Conservation (phyloP, 2,329 filamentous ascomycete genomes). For the Alternaria conjuncta region DNA sequence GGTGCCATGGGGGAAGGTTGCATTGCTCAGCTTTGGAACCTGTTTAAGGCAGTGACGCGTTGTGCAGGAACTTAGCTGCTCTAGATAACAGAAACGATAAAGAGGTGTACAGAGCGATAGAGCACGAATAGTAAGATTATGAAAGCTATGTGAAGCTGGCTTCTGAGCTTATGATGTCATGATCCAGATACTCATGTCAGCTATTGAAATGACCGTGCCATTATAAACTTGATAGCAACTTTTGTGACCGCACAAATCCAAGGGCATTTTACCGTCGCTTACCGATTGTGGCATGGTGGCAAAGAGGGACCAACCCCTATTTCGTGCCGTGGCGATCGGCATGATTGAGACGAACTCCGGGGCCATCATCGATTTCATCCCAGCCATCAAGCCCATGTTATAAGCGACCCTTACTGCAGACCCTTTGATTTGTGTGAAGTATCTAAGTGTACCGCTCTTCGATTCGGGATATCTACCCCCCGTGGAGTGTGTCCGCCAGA, state of each 20-base stretch:
- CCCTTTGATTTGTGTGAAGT: neutral
- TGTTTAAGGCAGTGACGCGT: neutral
- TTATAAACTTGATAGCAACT: neutral
- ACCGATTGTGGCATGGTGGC: neutral
- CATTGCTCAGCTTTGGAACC: neutral
- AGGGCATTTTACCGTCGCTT: neutral
- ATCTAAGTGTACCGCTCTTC: neutral
- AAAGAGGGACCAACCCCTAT: neutral
- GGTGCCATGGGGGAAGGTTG: neutral
- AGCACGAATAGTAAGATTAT: neutral
- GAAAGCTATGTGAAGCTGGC: neutral
- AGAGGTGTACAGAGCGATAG: neutral
- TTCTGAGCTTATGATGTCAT: neutral
- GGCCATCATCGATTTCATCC: neutral
- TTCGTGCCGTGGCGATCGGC: neutral
- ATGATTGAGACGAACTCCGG: neutral
- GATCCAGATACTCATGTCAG: neutral
- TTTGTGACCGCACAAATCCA: neutral
- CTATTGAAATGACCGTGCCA: neutral
- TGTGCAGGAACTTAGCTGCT: neutral
- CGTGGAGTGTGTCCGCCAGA: neutral
- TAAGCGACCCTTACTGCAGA: neutral
- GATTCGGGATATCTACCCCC: neutral
- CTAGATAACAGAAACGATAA: neutral
- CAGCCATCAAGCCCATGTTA: neutral